These are phyloP conservation scores for Tricladium varicosporioides DNA, from an alignment of 2,329 filamentous ascomycete genomes.

Conservation along the genomic window DNA sequence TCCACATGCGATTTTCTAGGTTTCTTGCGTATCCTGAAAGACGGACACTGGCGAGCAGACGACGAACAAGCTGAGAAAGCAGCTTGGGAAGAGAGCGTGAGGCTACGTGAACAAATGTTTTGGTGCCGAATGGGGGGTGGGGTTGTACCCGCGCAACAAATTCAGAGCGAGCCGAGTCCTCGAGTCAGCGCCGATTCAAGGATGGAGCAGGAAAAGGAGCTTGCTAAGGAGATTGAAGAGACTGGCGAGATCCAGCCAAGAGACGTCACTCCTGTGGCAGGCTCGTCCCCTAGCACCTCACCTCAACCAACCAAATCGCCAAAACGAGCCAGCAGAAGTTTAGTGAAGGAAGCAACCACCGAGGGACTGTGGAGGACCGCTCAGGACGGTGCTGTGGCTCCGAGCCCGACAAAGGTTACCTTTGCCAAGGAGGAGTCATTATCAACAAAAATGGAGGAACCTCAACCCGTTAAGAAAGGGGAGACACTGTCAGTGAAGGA, in stretches of 20 bases:
- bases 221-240: conserved; percentile 30
- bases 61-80: conserved; percentile 80
- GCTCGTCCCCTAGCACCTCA: conserved; percentile 10
- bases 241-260: conserved; percentile 31
- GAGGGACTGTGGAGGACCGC: conserved; percentile 14
- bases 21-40: conserved; percentile 86
- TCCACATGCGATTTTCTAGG: conserved; percentile 91
- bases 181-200: conserved; percentile 30
- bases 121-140: conserved; percentile 92
- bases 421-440: neutral
- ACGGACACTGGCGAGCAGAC: conserved; percentile 85
- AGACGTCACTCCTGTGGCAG: conserved; percentile 29
- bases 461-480: too few species aligned
- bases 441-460: neutral
- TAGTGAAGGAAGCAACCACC: conserved; percentile 9
- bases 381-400: conserved; percentile 16
- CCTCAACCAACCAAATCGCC: neutral
- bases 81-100: conserved; percentile 93
- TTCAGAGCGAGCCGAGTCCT: conserved; percentile 24
- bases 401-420: conserved; percentile 4
- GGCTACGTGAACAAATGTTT: conserved; percentile 91
- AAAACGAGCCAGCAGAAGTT: conserved; percentile 12
- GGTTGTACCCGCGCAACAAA: conserved; percentile 61
- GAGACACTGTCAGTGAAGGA: too few species aligned
- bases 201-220: conserved; percentile 28